Evolutionary conservation across 1,284 basidiomycete genomes (phyloP), one percentile per base, ranked within the genome.

Genomic region (Melampsora larici-populina): DNA sequence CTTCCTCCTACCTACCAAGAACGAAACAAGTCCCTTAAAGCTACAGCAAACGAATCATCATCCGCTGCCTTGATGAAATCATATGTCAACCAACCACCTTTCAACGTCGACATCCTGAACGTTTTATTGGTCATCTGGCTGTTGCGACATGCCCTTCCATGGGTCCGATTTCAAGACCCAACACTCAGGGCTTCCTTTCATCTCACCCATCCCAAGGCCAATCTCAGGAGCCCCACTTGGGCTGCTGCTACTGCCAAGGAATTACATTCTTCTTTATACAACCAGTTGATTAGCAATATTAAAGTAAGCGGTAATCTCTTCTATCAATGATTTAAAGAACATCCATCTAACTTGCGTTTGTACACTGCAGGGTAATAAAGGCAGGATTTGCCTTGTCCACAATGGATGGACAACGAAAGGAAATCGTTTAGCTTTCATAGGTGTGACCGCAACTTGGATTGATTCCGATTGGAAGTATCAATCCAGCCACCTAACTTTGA

Each of bases 321-420:
- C n/a, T n/a, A n/a, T n/a, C n/a, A n/a, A n/a, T n/a, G n/a, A n/a
- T n/a, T n/a, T n/a, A n/a, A n/a, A n/a, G n/a, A n/a, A n/a, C n/a
- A n/a, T n/a, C n/a, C n/a, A n/a, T n/a, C n/a, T n/a, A n/a, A n/a
- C n/a, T n/a, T n/a, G n/a, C n/a, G n/a, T n/a, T n/a, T n/a, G n/a
- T n/a, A n/a, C n/a, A n/a, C n/a, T n/a, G n/a, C n/a, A n/a, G n/a
- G n/a, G n/a, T n/a, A n/a, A n/a, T n/a, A n/a, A n/a, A n/a, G n/a
- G n/a, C n/a, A 69, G 66, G 2, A 49, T 69, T 40, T 49, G 51
- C 29, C 46, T 69, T 26, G 33, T 69, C 48, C 66, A 69, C 21
- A 18, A 69, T 13, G 43, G 48, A 6, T 69, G 66, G 66, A 69
- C 40, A n/a, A 69, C 66, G 1, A 69, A 67, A 67, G 65, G 65